Evolutionary conservation across 176 grass and related monocot genomes (phyloP).

Genomic region (Chloris gayana): DNA sequence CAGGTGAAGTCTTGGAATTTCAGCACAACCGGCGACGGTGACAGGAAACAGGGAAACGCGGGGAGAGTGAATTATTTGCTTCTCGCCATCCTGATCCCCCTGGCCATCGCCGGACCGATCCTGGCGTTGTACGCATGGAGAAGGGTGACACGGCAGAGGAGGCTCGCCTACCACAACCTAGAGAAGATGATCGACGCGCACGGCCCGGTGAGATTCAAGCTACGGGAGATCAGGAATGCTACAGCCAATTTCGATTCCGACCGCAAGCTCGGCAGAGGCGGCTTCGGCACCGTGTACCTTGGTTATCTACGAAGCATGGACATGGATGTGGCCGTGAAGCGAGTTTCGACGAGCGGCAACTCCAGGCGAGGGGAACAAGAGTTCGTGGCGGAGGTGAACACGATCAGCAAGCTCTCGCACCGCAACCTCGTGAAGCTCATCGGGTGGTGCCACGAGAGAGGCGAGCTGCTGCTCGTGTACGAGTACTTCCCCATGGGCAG

Average conservation of each 20-base stretch:
- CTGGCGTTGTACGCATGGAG: constrained; percentile 29
- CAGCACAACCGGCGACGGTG: not conserved
- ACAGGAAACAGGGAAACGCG: not conserved
- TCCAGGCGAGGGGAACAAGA: constrained; percentile 45
- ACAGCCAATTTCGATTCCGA: constrained; percentile 35
- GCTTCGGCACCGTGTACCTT: constrained; percentile 57
- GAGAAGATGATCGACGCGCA: constrained; percentile 55
- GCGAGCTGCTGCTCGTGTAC: constrained; percentile 57
- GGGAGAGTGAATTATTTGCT: not conserved
- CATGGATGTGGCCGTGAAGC: constrained; percentile 56
- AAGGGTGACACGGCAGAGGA: not conserved
- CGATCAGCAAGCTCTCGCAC: constrained; percentile 68
- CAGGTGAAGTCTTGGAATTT: constrained; percentile 44
- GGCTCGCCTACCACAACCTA: constrained; percentile 48
- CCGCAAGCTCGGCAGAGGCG: constrained; percentile 48
- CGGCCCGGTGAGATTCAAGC: constrained; percentile 38
- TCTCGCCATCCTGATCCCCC: not conserved
- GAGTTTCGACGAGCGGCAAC: constrained; percentile 17
- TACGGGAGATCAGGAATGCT: constrained; percentile 44
- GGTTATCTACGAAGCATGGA: constrained; percentile 29
- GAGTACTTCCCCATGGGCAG: constrained; percentile 64
- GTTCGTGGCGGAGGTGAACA: constrained; percentile 68
- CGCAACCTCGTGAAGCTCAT: constrained; percentile 64
- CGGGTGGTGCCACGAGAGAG: constrained; percentile 54
- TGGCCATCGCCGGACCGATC: not conserved